Percentiles rank a stretch among this genome's conserved stretches.
Conservation (phyloP, 2,329 filamentous ascomycete species). For the Claviceps cyperi region DNA sequence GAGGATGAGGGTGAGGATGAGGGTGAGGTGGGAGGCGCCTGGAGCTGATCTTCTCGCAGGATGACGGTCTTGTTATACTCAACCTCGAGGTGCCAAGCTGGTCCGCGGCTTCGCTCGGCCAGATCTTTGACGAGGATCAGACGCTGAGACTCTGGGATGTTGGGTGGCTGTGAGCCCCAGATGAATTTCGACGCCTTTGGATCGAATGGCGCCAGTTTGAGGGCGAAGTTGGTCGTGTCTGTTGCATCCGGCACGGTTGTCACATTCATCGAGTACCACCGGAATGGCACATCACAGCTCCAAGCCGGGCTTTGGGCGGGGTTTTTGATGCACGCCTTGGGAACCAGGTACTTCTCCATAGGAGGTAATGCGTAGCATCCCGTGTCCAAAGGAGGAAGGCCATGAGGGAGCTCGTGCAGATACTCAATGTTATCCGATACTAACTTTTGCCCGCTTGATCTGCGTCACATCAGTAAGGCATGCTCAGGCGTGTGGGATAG, state of each 20-base stretch:
- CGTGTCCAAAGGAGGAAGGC: slow-evolving; percentile 36
- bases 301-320: slow-evolving; percentile 42
- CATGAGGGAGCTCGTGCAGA: slow-evolving; percentile 33
- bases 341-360: slow-evolving; percentile 31
- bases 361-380: slow-evolving; percentile 44
- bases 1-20: background rate
- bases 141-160: slow-evolving; percentile 21
- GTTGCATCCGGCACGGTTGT: slow-evolving; percentile 12
- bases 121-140: slow-evolving; percentile 38
- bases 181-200: slow-evolving; percentile 26
- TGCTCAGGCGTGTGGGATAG: background rate
- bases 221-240: slow-evolving; percentile 24
- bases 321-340: slow-evolving; percentile 43
- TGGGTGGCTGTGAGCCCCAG: slow-evolving; percentile 41
- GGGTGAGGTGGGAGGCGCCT: background rate
- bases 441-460: slow-evolving; percentile 13
- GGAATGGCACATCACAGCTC: slow-evolving; percentile 42
- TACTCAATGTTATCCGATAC: slow-evolving; percentile 34
- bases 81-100: slow-evolving; percentile 40
- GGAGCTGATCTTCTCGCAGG: slow-evolving; percentile 27
- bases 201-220: slow-evolving; percentile 24
- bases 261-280: slow-evolving; percentile 30
- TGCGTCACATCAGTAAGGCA: slow-evolving; percentile 1
- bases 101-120: slow-evolving; percentile 31
- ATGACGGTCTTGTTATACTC: slow-evolving; percentile 43